Evolutionary conservation across 2,329 filamentous ascomycete species (phyloP), one percentile per base, ranked within the genome.

Genomic region (Aureobasidium subglaciale): DNA sequence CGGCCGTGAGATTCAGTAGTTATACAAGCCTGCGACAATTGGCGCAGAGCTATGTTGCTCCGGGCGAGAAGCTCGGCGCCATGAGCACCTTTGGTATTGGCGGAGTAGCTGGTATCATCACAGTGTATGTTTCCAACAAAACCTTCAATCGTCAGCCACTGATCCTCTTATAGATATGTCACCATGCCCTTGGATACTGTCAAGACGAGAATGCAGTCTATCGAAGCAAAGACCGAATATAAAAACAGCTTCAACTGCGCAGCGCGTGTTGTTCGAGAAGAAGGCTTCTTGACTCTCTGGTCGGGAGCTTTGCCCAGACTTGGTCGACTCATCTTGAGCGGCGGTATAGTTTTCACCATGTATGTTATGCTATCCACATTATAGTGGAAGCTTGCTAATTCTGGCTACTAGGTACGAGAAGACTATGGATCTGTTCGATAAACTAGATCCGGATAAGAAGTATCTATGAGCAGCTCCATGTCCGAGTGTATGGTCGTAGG

Each of bases 291-390:
- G 37, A 96, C 91, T 1, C 88, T 97, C 62, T 99, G 93, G 93
- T 92, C 88, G 63, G 93, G 93, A 24, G 92, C 93, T 20, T 67
- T 97, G 63, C 93, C 93, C 1, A 79, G 93, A 54, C 72, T 99
- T 65, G 92, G 84, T 22, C 79, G 93, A 56, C 70, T 99, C 63
- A 87, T 96, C 38, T 72, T 97, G 71, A 96, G 90, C 66, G 93
- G 93, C 56, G 93, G 93, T 16, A 96, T 99, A 66, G 93, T 99
- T 37, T 99, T 99, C 68, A 95, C 93, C 20, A 95, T 97, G 82
- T 86, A 72, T 66, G 78, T 72, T 48, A 20, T 43, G 20, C 2
- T 9, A 22, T 8, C 27, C 22, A 13, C 15, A 24, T 6, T 16
- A 9, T 15, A 35, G 55, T 64, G 54, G 52, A 25, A 55, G 16